Percentiles rank a stretch among this genome's conserved stretches.
phyloP scores from a whole-genome alignment of 345 rosid species.

The Populus simonii region DNA sequence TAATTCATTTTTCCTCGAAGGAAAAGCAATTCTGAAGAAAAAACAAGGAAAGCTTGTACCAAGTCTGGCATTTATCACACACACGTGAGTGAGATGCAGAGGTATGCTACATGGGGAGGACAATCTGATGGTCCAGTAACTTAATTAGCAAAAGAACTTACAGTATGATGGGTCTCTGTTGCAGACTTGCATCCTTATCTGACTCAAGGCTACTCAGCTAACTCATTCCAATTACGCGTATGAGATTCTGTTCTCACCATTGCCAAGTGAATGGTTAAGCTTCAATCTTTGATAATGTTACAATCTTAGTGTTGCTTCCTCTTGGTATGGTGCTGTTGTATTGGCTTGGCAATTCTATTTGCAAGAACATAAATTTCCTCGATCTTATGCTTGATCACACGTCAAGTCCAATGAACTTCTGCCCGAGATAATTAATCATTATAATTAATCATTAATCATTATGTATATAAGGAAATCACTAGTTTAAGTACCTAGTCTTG shows the following conservation, averaged over 20 bases:
- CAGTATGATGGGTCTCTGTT: constrained; percentile 6
- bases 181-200: background rate
- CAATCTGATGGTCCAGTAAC: background rate
- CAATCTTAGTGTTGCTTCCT: too few relatives aligned
- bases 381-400: too few relatives aligned
- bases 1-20: background rate
- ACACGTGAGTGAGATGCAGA: constrained; percentile 37
- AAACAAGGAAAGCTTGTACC: background rate
- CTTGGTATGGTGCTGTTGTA: too few relatives aligned
- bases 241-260: background rate
- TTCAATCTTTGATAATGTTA: too few relatives aligned
- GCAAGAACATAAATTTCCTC: too few relatives aligned
- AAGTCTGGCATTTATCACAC: constrained; percentile 30
- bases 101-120: background rate
- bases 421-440: too few relatives aligned
- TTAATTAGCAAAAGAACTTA: background rate
- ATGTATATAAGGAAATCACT: too few relatives aligned
- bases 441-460: too few relatives aligned
- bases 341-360: too few relatives aligned
- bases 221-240: background rate
- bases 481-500: too few relatives aligned
- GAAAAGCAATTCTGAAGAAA: background rate
- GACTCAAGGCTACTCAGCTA: background rate
- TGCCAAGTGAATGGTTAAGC: too few relatives aligned
- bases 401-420: too few relatives aligned